Evolutionary conservation across 805 yeast genomes (phyloP), one percentile per base, ranked within the genome.

Genomic region (Lachancea kluyveri): DNA sequence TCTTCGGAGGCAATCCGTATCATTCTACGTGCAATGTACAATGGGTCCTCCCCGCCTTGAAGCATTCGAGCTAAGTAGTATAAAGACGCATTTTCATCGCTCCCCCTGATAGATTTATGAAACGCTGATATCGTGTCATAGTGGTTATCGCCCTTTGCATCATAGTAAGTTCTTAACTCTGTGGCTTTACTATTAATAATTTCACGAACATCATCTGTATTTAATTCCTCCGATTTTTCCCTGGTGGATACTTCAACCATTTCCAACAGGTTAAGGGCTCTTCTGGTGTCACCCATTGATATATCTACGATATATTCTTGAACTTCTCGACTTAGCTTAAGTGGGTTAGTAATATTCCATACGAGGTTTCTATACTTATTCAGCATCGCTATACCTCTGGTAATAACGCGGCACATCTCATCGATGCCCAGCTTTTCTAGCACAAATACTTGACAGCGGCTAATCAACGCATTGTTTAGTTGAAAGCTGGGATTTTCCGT

Each of bases 51-150:
- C 0, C 98, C 98, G 3, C 95, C 94, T 42, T 74, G 70, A 1
- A 92, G 64, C 98, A 92, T 92, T 28, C 87, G 68, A 0, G 79
- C 90, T 13, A 92, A 60, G 50, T 92, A 92, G 54, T 78, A 88
- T 39, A 92, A 60, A 0, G 97, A 79, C 0, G 96, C 97, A 60
- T 92, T 85, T 0, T 88, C 79, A 47, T 90, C 79, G 0, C 84
- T 72, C 0, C 99, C 99, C 36, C 99, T 67, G 0, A 92, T 73
- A 0, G 95, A 74, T 50, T 92, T 92, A 60, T 92, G 99, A 43
- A 92, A 82, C 1, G 98, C 98, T 9, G 95, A 83, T 5, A 92
- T 92, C 1, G 95, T 75, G 54, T 92, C 99, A 56, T 92, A 92
- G 55, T 92, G 98, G 4, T 77, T 74, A 46, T 92, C 98, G 1